These are phyloP conservation scores for Selenicereus undatus DNA, from an alignment of 148 eudicot genomes.

Conservation along the genomic window DNA sequence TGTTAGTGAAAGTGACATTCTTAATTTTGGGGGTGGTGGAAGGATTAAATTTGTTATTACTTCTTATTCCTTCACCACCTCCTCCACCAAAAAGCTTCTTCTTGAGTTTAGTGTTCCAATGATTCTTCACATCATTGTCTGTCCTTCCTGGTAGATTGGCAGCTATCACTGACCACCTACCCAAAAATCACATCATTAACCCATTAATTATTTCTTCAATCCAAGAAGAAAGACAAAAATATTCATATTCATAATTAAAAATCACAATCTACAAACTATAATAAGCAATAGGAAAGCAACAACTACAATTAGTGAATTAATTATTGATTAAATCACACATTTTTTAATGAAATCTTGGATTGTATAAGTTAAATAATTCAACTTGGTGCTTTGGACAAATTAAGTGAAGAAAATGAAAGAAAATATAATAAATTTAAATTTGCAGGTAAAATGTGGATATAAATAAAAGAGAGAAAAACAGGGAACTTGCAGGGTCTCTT, in stretches of 20 bases:
- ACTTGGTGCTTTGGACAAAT: background rate
- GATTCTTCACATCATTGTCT: constrained; percentile 76
- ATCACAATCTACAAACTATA: too few species aligned
- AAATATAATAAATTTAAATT: background rate
- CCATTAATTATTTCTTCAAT: constrained; percentile 9
- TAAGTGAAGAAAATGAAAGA: background rate
- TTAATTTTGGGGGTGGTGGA: constrained; percentile 14
- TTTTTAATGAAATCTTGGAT: background rate
- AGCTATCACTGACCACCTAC: constrained; percentile 76
- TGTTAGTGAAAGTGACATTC: constrained; percentile 17
- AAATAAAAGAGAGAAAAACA: background rate
- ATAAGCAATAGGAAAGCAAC: background rate
- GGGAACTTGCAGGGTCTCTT: background rate
- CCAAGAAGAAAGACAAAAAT: too few species aligned
- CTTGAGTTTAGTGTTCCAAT: constrained; percentile 80
- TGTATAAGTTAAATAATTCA: background rate
- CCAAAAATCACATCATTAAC: constrained; percentile 14
- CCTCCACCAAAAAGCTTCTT: constrained; percentile 42
- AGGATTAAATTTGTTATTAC: constrained; percentile 17
- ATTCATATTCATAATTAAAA: too few species aligned
- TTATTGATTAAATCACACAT: background rate
- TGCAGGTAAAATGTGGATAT: background rate
- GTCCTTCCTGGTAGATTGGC: constrained; percentile 69
- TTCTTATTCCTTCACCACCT: background rate
- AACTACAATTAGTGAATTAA: background rate